phyloP scores from a whole-genome alignment of 306 rosid species.

The Lathyrus sativus region DNA sequence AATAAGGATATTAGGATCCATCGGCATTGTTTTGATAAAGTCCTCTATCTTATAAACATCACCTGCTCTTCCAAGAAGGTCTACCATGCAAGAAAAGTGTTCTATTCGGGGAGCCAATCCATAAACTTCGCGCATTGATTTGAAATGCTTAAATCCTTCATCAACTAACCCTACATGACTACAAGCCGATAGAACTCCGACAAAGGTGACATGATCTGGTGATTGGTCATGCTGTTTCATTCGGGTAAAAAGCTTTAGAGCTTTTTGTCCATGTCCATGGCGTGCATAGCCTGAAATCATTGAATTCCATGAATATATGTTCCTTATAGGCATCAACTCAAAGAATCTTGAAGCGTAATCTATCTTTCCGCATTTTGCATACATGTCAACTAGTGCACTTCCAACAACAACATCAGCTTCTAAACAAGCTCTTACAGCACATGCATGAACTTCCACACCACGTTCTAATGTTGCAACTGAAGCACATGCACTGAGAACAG shows the following conservation, averaged over 20 bases:
- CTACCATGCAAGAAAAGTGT: conserved; percentile 93
- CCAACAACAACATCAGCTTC: conserved; percentile 84
- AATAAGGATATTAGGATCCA: conserved; percentile 73
- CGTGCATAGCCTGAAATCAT: conserved; percentile 92
- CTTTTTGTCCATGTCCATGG: conserved; percentile 76
- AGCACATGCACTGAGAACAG: conserved; percentile 96
- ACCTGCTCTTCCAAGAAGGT: conserved; percentile 87
- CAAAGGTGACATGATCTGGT: conserved; percentile 91
- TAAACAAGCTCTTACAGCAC: conserved; percentile 72
- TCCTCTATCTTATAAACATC: conserved; percentile 66
- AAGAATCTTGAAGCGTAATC: conserved; percentile 92
- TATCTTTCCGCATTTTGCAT: conserved; percentile 85
- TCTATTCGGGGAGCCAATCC: conserved; percentile 72
- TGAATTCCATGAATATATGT: conserved; percentile 88
- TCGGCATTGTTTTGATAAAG: conserved; percentile 72
- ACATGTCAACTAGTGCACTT: conserved; percentile 90
- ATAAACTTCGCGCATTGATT: conserved; percentile 61
- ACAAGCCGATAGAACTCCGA: conserved; percentile 90
- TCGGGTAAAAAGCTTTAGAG: conserved; percentile 63
- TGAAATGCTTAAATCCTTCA: conserved; percentile 73
- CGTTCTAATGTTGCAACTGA: conserved; percentile 81
- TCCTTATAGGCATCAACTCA: conserved; percentile 70
- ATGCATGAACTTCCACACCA: conserved; percentile 95
- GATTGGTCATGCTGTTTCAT: conserved; percentile 66
- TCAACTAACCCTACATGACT: conserved; percentile 87